Base-by-base conservation (phyloP, 345 rosid species). In the Erucastrum elatum region DNA sequence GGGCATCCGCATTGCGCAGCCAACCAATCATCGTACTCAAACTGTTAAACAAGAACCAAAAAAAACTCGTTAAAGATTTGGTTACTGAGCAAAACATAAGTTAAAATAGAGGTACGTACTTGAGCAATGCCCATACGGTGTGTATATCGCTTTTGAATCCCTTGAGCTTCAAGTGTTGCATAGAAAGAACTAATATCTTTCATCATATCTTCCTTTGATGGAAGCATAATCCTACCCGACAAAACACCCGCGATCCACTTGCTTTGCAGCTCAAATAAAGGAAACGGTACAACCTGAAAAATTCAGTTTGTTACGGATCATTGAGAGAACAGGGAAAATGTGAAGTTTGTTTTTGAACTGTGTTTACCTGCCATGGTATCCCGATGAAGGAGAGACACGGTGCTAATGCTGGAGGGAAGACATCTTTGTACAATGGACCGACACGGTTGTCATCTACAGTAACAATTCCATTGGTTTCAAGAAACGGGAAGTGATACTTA, bases 321-420 rank as follows among this genome's bases (percentile, higher is more conserved):
- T 3, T 41, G 49, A 0, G n/a, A n/a, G 1, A 59, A 46, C 49
- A 41, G 2, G 13, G 49, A 46, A 46, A 46, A 46, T 12, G n/a
- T 10, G 51, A 44, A 44, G 51, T 44, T 12, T 10, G 15, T 12
- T 25, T 13, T 12, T 66, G 46, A 58, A 2, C 10, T 65, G 63
- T 53, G 12, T 39, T n/a, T 41, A 94, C 98, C 94, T 84, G 87
- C 89, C 85, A 85, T 12, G 98, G 89, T 80, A 92, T 75, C 51
- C 97, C 98, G 9, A 90, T 75, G 79, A 94, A 90, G n/a, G 98
- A 90, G 74, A 94, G 91, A 84, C 81, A 71, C 0, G 97, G 98
- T 9, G 98, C 90, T 29, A 87, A 81, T 10, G n/a, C 65, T 8
- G 97, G 95, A 12, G 94, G 91, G 64, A 94, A 90, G 25, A 92